Base-by-base conservation (phyloP, 176 grass and related monocot genomes). In the Rhynchospora pubera region DNA sequence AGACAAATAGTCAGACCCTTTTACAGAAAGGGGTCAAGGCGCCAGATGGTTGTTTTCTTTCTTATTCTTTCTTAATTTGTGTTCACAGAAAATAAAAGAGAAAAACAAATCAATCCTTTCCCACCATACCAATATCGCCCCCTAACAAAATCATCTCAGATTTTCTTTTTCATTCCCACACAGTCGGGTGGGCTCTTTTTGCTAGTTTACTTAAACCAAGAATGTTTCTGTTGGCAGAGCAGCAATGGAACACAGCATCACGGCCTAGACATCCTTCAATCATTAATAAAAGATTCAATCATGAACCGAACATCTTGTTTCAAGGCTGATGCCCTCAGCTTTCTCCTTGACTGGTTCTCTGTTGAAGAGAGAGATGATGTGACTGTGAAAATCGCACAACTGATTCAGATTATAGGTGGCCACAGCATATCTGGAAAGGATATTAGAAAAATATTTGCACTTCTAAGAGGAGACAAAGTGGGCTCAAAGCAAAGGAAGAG, bases 331-430 rank as follows among this genome's bases (percentile, higher is more conserved):
- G 75, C 87, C 63, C 92, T 98, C 79, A 92, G 89, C 83, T 94
- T 93, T 85, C 95, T 98, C 82, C 95, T 98, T 85, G 95, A 98
- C 89, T 94, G 95, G 95, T 94, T 98, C 85, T 86, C 87, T 83
- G 75, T 89, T 46, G 92, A 94, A 85, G 85, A 87, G 57, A 83
- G 9, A 67, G 89, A 93, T 65, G 95, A 93, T n/a, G 92, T 87
- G 69, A 87, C 89, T 85, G 58, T 87, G 24, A 91, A 94, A 92
- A 92, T 94, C 32, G 82, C 85, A 11, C 83, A 91, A 81, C 85
- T 98, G 72, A 94, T 98, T 89, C 95, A 98, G 85, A 94, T 94
- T 42, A 88, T 98, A 86, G 95, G 95, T 85, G 95, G 92, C 51
- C 95, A 98, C 77, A 94, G 92, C 85, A 94, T 98, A 86, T 93